These are phyloP conservation scores for Capsicum chinense DNA, from an alignment of 257 asterid genomes.

Conservation along the genomic window DNA sequence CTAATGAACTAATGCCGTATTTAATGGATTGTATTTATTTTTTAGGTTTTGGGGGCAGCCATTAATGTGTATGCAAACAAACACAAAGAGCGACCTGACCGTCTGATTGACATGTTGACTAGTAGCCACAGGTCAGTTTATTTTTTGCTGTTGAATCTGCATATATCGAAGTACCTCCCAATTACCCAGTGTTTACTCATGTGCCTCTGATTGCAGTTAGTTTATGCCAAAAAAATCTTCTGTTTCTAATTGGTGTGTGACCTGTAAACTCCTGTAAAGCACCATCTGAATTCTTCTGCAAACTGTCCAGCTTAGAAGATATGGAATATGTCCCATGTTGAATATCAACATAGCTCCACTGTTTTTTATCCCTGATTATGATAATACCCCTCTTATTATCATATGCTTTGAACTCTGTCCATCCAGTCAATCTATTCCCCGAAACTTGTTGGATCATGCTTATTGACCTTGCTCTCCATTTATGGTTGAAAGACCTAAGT, in stretches of 20 bases:
- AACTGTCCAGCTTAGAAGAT: conserved; percentile 7
- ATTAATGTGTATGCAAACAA: conserved; percentile 94
- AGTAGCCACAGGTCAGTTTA: conserved; percentile 80
- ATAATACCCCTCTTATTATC: background rate
- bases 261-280: background rate
- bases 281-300: background rate
- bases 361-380: background rate
- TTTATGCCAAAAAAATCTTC: background rate
- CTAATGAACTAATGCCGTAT: background rate
- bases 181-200: conserved; percentile 11
- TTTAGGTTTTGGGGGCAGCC: conserved; percentile 95
- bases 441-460: background rate
- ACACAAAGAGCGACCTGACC: conserved; percentile 98
- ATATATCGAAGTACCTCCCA: background rate
- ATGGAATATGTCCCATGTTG: background rate
- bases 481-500: background rate
- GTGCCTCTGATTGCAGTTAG: background rate
- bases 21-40: conserved; percentile 24
- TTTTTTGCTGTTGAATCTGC: background rate
- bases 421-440: background rate
- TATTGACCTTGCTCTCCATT: conserved; percentile 12
- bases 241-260: background rate
- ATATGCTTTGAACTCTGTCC: conserved; percentile 18
- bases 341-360: background rate
- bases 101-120: conserved; percentile 96